phyloP scores from a whole-genome alignment of 768 basidiomycete genomes.

The Coprinellus aureogranulatus region DNA sequence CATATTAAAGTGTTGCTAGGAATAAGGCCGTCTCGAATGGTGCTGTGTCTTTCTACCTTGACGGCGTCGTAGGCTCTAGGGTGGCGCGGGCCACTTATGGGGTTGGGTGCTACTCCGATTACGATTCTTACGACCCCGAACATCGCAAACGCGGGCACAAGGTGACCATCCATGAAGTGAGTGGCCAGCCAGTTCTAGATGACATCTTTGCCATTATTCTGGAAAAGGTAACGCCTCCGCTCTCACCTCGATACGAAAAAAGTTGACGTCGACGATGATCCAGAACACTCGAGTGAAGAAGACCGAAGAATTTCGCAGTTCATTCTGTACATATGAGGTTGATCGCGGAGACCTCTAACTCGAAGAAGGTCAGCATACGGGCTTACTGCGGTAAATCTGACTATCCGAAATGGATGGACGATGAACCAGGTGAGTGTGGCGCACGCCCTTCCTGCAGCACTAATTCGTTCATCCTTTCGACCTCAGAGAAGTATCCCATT shows the following conservation, averaged over 20 bases:
- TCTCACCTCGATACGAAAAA: neutral
- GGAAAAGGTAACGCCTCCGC: neutral
- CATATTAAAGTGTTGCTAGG: constrained; percentile 2
- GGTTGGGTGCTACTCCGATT: neutral
- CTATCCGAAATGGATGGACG: neutral
- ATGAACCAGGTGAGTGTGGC: neutral
- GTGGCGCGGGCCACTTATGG: constrained; percentile 44
- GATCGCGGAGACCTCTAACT: neutral
- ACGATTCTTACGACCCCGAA: neutral
- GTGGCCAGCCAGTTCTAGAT: neutral
- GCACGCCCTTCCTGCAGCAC: too few relatives aligned
- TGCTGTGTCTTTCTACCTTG: constrained; percentile 30
- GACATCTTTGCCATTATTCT: neutral
- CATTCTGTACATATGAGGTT: neutral
- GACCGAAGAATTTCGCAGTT: neutral
- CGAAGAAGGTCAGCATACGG: neutral
- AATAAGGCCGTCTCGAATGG: constrained; percentile 49
- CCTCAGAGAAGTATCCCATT: neutral
- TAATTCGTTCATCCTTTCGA: too few relatives aligned
- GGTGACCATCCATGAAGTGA: neutral
- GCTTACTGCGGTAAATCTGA: neutral
- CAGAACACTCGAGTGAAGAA: neutral
- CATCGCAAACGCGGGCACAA: neutral
- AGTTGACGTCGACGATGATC: too few relatives aligned
- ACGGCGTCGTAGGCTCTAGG: constrained; percentile 40